These are phyloP conservation scores for Termitomyces sp. DNA, from an alignment of 768 basidiomycete genomes.

Conservation along the genomic window DNA sequence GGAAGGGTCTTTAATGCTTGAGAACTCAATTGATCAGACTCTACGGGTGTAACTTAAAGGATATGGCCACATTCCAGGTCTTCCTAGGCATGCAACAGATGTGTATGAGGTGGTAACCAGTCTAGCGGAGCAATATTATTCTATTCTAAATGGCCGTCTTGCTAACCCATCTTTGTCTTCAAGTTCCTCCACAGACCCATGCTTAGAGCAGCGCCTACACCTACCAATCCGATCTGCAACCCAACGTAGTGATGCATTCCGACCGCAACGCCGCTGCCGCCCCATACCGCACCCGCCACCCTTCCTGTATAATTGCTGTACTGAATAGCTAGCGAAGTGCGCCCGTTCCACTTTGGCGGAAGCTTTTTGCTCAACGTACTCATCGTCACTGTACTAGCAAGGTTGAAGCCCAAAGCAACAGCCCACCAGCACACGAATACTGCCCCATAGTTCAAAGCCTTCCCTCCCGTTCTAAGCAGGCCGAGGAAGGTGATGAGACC, in stretches of 20 bases:
- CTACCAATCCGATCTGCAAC: slow-evolving; percentile 57
- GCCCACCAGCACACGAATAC: slow-evolving; percentile 52
- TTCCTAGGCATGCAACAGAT: too few species aligned
- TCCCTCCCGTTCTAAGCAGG: slow-evolving; percentile 30
- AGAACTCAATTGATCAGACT: too few species aligned
- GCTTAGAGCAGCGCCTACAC: slow-evolving; percentile 53
- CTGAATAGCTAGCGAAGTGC: slow-evolving; percentile 56
- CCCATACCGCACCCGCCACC: slow-evolving; percentile 64
- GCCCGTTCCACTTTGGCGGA: slow-evolving; percentile 56
- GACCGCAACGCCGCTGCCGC: slow-evolving; percentile 54
- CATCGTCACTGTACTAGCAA: slow-evolving; percentile 66
- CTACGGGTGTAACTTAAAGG: too few species aligned
- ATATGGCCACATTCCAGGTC: too few species aligned
- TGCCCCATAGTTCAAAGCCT: slow-evolving; percentile 33
- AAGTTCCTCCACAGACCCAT: slow-evolving; percentile 55
- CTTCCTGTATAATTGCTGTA: slow-evolving; percentile 69
- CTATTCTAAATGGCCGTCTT: not conserved
- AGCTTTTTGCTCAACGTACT: slow-evolving; percentile 67
- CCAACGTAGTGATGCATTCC: slow-evolving; percentile 62
- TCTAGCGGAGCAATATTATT: too few species aligned
- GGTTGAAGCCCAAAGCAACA: slow-evolving; percentile 69
- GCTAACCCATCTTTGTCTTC: slow-evolving; percentile 54
- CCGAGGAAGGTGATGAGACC: slow-evolving; percentile 51
- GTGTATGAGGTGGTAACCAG: too few species aligned
- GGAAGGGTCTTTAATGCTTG: too few species aligned